These are phyloP conservation scores for Lactarius hatsudake DNA, from an alignment of 768 basidiomycete species.

Conservation along the genomic window DNA sequence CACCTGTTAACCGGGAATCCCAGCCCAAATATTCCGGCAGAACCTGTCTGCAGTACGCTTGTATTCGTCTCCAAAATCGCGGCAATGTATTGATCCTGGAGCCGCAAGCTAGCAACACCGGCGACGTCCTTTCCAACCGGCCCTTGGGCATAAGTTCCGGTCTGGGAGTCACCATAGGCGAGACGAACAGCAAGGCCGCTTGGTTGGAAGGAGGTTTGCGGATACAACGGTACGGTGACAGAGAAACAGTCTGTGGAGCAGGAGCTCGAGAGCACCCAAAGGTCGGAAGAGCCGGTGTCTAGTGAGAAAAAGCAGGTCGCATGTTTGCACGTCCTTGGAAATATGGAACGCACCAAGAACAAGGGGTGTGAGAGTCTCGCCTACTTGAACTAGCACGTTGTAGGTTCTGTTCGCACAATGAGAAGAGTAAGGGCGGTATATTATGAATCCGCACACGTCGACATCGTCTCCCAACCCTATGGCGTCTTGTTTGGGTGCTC, in stretches of 20 bases:
- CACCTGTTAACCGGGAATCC: constrained; percentile 76
- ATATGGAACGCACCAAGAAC: constrained; percentile 50
- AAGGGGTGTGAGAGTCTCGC: constrained; percentile 50
- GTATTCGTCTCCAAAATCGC: constrained; percentile 70
- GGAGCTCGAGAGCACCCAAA: constrained; percentile 66
- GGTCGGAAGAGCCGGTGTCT: constrained; percentile 79
- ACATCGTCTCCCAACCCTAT: constrained; percentile 59
- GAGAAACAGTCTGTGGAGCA: constrained; percentile 47
- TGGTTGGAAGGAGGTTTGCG: constrained; percentile 47
- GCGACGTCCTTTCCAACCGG: constrained; percentile 59
- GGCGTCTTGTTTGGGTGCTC: constrained; percentile 23
- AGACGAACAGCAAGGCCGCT: constrained; percentile 47
- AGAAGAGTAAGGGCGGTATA: background rate
- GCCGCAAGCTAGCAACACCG: constrained; percentile 49
- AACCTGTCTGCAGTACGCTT: constrained; percentile 51
- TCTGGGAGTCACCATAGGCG: constrained; percentile 67
- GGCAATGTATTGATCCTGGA: constrained; percentile 57
- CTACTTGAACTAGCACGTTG: constrained; percentile 56
- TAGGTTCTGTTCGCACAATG: constrained; percentile 48
- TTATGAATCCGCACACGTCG: constrained; percentile 52
- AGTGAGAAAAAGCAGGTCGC: background rate
- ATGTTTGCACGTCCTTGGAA: background rate
- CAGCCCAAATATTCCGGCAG: constrained; percentile 69
- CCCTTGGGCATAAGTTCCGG: constrained; percentile 67
- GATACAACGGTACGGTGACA: constrained; percentile 46